Conservation (phyloP, 768 basidiomycete species). For the Suillus subluteus region DNA sequence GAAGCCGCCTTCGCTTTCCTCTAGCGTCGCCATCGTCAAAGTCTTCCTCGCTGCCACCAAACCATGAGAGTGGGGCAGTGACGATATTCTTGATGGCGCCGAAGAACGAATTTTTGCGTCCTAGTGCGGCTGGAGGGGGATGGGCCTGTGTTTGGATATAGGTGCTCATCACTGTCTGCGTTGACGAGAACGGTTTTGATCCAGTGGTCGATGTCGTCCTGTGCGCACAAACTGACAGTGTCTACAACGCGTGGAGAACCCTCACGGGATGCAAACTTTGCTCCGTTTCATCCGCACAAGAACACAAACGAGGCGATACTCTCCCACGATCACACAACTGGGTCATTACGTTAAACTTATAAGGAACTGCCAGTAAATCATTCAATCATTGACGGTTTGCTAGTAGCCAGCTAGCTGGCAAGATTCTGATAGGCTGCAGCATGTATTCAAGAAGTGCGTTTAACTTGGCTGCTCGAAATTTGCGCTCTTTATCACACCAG, state of each 20-base stretch:
- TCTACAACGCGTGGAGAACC: conserved; percentile 27
- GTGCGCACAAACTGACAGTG: conserved; percentile 15
- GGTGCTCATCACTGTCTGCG: conserved; percentile 31
- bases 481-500: conserved; percentile 8
- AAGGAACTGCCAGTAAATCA: background rate
- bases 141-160: conserved; percentile 30
- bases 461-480: conserved; percentile 7
- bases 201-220: conserved; percentile 21
- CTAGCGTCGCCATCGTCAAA: conserved; percentile 43
- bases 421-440: background rate
- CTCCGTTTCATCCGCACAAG: conserved; percentile 13
- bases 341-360: background rate
- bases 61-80: conserved; percentile 60
- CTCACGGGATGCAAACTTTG: conserved; percentile 25
- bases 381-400: too few relatives aligned
- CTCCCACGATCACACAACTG: conserved; percentile 17
- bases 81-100: conserved; percentile 69
- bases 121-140: conserved; percentile 38
- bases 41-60: conserved; percentile 55
- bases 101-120: conserved; percentile 61
- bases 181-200: conserved; percentile 13
- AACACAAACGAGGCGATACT: conserved; percentile 13
- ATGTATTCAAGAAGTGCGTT: conserved; percentile 25
- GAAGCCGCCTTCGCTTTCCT: conserved; percentile 59
- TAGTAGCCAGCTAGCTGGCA: background rate